Percentiles rank a stretch among this genome's conserved stretches.
Conservation (phyloP, 2,329 filamentous ascomycete genomes). For the Phyllosticta capitalensis region DNA sequence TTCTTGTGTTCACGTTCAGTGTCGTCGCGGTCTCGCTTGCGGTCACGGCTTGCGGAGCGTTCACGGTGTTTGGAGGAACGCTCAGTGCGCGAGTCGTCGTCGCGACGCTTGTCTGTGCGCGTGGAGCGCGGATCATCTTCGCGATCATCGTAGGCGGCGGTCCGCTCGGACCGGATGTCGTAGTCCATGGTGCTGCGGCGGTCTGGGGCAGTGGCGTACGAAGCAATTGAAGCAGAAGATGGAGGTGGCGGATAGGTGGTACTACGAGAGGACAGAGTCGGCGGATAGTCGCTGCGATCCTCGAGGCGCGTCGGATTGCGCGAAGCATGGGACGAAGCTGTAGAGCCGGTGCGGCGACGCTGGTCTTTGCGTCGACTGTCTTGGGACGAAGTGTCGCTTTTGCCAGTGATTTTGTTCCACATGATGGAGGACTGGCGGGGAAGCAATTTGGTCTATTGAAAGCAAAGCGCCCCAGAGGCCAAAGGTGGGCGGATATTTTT, state of each 20-base stretch:
- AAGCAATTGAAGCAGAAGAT: slow-evolving; percentile 4
- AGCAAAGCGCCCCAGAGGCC: not conserved
- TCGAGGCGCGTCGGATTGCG: slow-evolving; percentile 14
- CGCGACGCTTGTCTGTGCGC: slow-evolving; percentile 13
- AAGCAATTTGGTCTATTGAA: slow-evolving; percentile 2
- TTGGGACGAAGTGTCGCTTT: slow-evolving; percentile 26
- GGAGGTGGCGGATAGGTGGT: slow-evolving; percentile 4
- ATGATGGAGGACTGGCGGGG: slow-evolving; percentile 18
- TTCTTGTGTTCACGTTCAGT: slow-evolving; percentile 24
- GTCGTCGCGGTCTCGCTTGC: slow-evolving; percentile 21
- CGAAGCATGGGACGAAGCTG: slow-evolving; percentile 16
- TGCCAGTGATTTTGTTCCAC: slow-evolving; percentile 30
- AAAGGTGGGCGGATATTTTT: slow-evolving; percentile 5
- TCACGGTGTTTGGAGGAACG: slow-evolving; percentile 15
- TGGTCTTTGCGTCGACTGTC: slow-evolving; percentile 17
- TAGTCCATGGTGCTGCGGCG: slow-evolving; percentile 1
- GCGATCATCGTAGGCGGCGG: slow-evolving; percentile 13
- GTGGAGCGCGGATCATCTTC: slow-evolving; percentile 14
- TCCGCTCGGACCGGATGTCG: slow-evolving; percentile 7
- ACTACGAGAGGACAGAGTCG: slow-evolving; percentile 6
- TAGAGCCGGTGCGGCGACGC: slow-evolving; percentile 25
- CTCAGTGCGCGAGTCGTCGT: slow-evolving; percentile 13
- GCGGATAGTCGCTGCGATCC: slow-evolving; percentile 11
- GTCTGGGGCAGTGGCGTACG: slow-evolving; percentile 9
- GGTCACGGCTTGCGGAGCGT: slow-evolving; percentile 22